Percentiles rank a stretch among this genome's conserved stretches.
Evolutionary conservation across 192 early-diverging fungal species (phyloP).

Genomic region (Podila verticillata): DNA sequence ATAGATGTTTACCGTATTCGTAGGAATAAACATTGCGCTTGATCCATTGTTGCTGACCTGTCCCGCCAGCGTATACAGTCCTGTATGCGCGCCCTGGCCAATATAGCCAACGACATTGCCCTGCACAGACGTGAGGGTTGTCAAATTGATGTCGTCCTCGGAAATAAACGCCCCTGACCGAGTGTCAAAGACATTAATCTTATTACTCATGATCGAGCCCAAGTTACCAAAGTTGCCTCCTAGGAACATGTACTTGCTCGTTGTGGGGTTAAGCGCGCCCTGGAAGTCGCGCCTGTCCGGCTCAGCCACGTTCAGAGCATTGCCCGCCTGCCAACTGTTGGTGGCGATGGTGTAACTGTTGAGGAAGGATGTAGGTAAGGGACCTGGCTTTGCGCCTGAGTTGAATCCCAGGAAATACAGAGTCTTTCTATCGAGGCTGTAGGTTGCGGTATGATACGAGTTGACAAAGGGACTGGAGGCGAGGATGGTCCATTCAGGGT

Average conservation of each 20-base stretch:
- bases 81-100: too few species aligned
- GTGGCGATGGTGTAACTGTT: neutral
- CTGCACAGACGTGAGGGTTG: too few species aligned
- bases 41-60: too few species aligned
- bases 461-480: neutral
- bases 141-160: too few species aligned
- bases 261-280: neutral
- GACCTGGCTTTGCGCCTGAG: neutral
- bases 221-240: neutral
- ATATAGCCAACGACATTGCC: too few species aligned
- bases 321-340: neutral
- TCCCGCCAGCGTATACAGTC: too few species aligned
- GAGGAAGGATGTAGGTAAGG: neutral
- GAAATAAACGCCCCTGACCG: too few species aligned
- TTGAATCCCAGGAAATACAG: conserved; percentile 1
- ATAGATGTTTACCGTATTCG: too few species aligned
- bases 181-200: neutral
- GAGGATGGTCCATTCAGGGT: neutral
- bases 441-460: neutral
- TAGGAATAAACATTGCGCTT: too few species aligned
- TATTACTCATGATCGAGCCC: neutral
- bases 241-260: neutral
- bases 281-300: conserved; percentile 2
- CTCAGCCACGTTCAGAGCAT: too few species aligned
- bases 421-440: neutral